phyloP scores from a whole-genome alignment of 495 filamentous ascomycete species.

The Aspergillus ostianus region DNA sequence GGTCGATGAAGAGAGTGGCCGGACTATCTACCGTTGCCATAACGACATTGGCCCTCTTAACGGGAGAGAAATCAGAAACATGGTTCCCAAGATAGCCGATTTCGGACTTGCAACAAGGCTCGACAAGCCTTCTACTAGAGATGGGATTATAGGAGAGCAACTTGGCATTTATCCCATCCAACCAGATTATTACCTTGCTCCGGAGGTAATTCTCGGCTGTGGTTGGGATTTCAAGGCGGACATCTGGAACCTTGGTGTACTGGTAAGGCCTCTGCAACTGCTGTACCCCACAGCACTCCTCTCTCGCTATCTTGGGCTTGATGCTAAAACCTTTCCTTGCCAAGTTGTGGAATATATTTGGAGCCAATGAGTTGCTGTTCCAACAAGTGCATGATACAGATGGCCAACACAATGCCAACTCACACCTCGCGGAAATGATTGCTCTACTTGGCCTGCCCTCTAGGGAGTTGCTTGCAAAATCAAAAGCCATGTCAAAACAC shows the following conservation, averaged over 20 bases:
- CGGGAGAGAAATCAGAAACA: too few relatives aligned
- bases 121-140: too few relatives aligned
- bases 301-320: too few relatives aligned
- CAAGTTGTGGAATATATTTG: too few relatives aligned
- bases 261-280: too few relatives aligned
- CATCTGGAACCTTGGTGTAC: constrained; percentile 41
- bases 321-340: too few relatives aligned
- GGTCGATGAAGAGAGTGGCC: constrained; percentile 14
- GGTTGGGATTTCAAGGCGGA: constrained; percentile 37
- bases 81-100: constrained; percentile 70
- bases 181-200: constrained; percentile 37
- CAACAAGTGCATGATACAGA: constrained; percentile 20
- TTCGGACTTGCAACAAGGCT: constrained; percentile 71
- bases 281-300: constrained; percentile 3
- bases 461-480: constrained; percentile 29
- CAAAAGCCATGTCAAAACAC: constrained; percentile 17
- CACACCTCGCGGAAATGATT: constrained; percentile 43
- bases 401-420: constrained; percentile 21
- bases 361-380: constrained; percentile 39
- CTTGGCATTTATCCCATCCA: constrained; percentile 30
- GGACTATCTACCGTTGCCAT: constrained; percentile 28
- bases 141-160: constrained; percentile 7
- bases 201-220: constrained; percentile 38
- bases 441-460: constrained; percentile 41
- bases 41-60: constrained; percentile 31